Conservation (phyloP, 2,329 filamentous ascomycete genomes). For the Teratosphaeria zuluensis region DNA sequence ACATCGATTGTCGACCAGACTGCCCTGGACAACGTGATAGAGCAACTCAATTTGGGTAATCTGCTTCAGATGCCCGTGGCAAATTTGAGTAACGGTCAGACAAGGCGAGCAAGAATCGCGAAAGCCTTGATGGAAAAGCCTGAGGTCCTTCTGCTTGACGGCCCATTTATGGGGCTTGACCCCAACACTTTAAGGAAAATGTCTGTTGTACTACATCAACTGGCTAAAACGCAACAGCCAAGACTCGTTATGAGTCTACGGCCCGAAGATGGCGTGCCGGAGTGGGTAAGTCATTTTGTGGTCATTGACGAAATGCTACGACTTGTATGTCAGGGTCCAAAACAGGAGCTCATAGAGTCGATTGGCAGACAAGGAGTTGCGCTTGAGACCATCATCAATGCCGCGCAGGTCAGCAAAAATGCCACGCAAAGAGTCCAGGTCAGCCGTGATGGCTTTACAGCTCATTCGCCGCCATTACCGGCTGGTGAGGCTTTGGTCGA, state of each 20-base stretch:
- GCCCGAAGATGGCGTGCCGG: slow-evolving; percentile 77
- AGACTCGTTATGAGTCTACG: slow-evolving; percentile 67
- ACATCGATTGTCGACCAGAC: slow-evolving; percentile 32
- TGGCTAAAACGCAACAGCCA: slow-evolving; percentile 59
- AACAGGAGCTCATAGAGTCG: slow-evolving; percentile 46
- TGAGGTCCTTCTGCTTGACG: slow-evolving; percentile 76
- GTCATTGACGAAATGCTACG: slow-evolving; percentile 60
- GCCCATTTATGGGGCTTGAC: slow-evolving; percentile 93
- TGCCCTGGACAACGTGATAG: slow-evolving; percentile 53
- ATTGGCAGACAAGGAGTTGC: not conserved
- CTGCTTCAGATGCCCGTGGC: slow-evolving; percentile 74
- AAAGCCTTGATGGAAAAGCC: slow-evolving; percentile 71
- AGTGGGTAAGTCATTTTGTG: slow-evolving; percentile 81
- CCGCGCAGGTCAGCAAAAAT: slow-evolving; percentile 1
- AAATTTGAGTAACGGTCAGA: slow-evolving; percentile 90
- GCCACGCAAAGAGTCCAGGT: slow-evolving; percentile 1
- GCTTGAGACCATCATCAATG: not conserved
- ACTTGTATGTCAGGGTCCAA: slow-evolving; percentile 56
- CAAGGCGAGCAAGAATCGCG: slow-evolving; percentile 75
- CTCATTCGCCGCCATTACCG: slow-evolving; percentile 12
- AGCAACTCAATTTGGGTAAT: slow-evolving; percentile 57
- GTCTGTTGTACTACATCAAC: slow-evolving; percentile 57
- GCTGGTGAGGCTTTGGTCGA: slow-evolving; percentile 66
- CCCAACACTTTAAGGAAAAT: slow-evolving; percentile 67
- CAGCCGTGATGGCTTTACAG: slow-evolving; percentile 23